Percentiles rank a stretch among this genome's conserved stretches.
phyloP scores from a whole-genome alignment of 106 monocot species.

The Cymbidium sinense region DNA sequence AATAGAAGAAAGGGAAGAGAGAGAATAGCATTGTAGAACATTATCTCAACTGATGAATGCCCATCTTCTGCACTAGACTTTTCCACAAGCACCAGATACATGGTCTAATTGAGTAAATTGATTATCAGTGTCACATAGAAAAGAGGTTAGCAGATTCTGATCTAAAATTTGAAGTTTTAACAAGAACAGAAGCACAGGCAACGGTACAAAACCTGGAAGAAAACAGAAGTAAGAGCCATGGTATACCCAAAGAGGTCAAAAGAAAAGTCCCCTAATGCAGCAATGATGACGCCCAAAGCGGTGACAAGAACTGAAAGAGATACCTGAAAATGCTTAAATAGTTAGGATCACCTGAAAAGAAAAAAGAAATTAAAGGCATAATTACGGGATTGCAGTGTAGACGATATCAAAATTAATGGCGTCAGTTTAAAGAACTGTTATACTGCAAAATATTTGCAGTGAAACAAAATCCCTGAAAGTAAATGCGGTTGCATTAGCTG shows the following conservation, averaged over 20 bases:
- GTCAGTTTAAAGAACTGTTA: too few relatives aligned
- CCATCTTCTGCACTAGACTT: slow-evolving; percentile 93
- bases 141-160: background rate
- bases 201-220: slow-evolving; percentile 71
- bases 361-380: background rate
- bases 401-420: too few relatives aligned
- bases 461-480: too few relatives aligned
- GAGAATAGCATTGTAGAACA: slow-evolving; percentile 82
- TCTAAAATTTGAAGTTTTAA: background rate
- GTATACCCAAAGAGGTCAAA: slow-evolving; percentile 92
- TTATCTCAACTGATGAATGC: slow-evolving; percentile 76
- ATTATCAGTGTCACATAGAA: slow-evolving; percentile 10
- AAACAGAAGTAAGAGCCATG: slow-evolving; percentile 86
- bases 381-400: background rate
- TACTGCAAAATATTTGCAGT: too few relatives aligned
- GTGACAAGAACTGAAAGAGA: slow-evolving; percentile 76
- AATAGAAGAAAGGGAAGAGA: slow-evolving; percentile 78
- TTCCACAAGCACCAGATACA: slow-evolving; percentile 92
- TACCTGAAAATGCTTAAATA: slow-evolving; percentile 42
- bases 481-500: too few relatives aligned
- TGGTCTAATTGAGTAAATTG: slow-evolving; percentile 46
- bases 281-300: slow-evolving; percentile 80
- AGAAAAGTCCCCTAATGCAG: slow-evolving; percentile 88
- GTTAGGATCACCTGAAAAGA: background rate
- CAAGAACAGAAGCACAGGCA: background rate